Conservation (phyloP, 805 yeast genomes). For the Candida sanyiensis region DNA sequence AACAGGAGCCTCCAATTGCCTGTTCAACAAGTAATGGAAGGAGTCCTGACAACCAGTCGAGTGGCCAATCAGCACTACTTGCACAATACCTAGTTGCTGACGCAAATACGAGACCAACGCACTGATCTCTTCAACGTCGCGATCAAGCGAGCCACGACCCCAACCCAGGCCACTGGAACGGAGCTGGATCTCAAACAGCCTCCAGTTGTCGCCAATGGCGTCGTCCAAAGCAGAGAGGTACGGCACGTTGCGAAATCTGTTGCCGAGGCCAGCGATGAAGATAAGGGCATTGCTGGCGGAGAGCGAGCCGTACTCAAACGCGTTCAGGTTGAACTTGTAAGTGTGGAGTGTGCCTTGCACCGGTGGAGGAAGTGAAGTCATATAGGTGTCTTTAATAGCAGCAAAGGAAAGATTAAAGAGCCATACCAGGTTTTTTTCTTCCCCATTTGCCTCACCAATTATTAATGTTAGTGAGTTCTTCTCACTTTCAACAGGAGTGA, state of each 20-base stretch:
- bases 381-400: too few relatives aligned
- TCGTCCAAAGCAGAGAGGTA: conserved; percentile 47
- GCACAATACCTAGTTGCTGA: conserved; percentile 36
- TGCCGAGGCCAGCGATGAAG: conserved; percentile 69
- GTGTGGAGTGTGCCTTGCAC: conserved; percentile 23
- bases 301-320: conserved; percentile 44
- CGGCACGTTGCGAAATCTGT: conserved; percentile 67
- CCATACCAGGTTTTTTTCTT: too few relatives aligned
- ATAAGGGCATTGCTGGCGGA: conserved; percentile 44
- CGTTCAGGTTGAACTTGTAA: conserved; percentile 39
- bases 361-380: conserved; percentile 2
- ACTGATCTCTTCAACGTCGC: conserved; percentile 55
- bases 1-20: conserved; percentile 25
- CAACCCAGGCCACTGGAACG: conserved; percentile 59
- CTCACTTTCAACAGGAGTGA: too few relatives aligned
- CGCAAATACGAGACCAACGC: conserved; percentile 50
- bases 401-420: too few relatives aligned
- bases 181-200: conserved; percentile 49
- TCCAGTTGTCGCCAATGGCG: conserved; percentile 45
- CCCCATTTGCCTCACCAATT: too few relatives aligned
- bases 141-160: conserved; percentile 58
- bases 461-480: too few relatives aligned
- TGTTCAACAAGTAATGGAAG: conserved; percentile 49
- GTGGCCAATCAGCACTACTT: conserved; percentile 70
- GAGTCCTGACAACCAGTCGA: conserved; percentile 83